Base-by-base conservation (phyloP, 1,284 basidiomycete genomes). In the Leccinum pachyderme region DNA sequence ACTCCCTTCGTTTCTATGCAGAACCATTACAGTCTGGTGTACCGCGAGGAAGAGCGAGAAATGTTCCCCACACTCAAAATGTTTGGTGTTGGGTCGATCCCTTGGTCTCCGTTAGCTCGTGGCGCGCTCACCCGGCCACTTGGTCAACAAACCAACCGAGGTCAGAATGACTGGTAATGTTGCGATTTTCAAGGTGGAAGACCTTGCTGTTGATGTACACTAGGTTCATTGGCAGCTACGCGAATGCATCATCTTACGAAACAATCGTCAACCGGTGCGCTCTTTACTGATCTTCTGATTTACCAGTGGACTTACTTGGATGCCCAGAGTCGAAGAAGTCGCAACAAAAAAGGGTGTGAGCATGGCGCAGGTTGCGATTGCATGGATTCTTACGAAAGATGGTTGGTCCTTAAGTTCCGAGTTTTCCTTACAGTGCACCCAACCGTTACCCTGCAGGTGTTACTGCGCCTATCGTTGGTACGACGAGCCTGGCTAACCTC, bases 1-100 rank as follows among this genome's bases (percentile, higher is more conserved):
- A 82, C 79, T 5, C 77, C 75, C 5, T 81, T 82, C 68, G 77
- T 81, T 65, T 77, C 76, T 31, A 84, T 85, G 83, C 84, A 85
- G 62, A 80, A 81, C 65, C 79, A 76, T 54, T 74, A 79, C 57
- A 74, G 63, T 45, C 63, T 77, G 6, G 33, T 76, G 27, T 83
- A 83, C 57, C 75, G 81, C 39, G 81, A 83, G 60, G 81, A 82
- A 59, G 80, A 81, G 60, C 70, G 80, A 11, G 81, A 83, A 67
- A 83, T 83, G 80, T 75, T 79, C 55, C 81, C 81, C 7, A 73
- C 74, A 5, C 62, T 74, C 29, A 52, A 72, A 53, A 61, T 65
- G 66, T 64, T 73, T 51, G 74, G 75, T 37, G 73, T 76, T 29
- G 75, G 75, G 1, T 73, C 66, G 7, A 75, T 74, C 31, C 75